A percentile compares a stretch with the other conserved stretches of the same genome.
These are phyloP conservation scores for Paracamarosporium sp. DNA, from an alignment of 2,329 filamentous ascomycete genomes.

Conservation along the genomic window DNA sequence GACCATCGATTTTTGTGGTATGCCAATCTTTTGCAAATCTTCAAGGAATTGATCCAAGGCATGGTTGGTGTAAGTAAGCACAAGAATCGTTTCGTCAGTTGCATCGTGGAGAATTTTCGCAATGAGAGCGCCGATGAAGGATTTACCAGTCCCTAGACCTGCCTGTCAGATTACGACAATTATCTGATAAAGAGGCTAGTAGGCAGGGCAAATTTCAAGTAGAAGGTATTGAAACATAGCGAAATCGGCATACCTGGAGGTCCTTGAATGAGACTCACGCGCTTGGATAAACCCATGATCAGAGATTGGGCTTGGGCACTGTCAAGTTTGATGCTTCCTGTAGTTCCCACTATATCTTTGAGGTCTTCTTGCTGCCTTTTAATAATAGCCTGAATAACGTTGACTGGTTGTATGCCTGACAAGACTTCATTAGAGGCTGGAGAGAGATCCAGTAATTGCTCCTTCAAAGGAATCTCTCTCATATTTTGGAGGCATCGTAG, in stretches of 20 bases:
- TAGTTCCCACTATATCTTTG: conserved; percentile 23
- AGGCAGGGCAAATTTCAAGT: too few relatives aligned
- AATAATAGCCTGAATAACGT: conserved; percentile 32
- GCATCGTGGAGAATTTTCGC: conserved; percentile 62
- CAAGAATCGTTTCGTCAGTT: conserved; percentile 62
- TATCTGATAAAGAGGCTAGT: too few relatives aligned
- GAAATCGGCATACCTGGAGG: conserved; percentile 67
- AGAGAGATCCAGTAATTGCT: conserved; percentile 55
- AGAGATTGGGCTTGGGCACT: conserved; percentile 65
- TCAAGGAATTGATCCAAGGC: conserved; percentile 60
- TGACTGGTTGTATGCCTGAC: conserved; percentile 30
- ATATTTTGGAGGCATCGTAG: conserved; percentile 65
- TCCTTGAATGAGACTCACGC: conserved; percentile 71
- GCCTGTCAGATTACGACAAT: too few relatives aligned
- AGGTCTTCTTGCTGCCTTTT: conserved; percentile 23
- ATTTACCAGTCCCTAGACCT: conserved; percentile 79
- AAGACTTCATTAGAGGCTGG: conserved; percentile 21
- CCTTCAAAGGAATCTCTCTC: conserved; percentile 61
- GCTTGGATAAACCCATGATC: conserved; percentile 58
- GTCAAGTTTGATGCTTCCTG: conserved; percentile 51
- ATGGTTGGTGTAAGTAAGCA: conserved; percentile 72
- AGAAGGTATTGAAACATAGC: too few relatives aligned
- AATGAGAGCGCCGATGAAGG: conserved; percentile 71
- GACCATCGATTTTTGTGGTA: conserved; percentile 59
- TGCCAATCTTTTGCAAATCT: conserved; percentile 67